A percentile compares a stretch with the other conserved stretches of the same genome.
These are phyloP conservation scores for peach (Prunus persica) DNA, from an alignment of 306 rosid species.

Conservation along the genomic window Prunus_persica_NCBIv2 NC_034011.1:23104001-23104500, in stretches of 20 bases:
- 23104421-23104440: slow-evolving; percentile 16
- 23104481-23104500: slow-evolving; percentile 3
- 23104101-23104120: slow-evolving; percentile 38
- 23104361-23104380: slow-evolving; percentile 44
- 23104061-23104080: not conserved
- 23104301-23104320: slow-evolving; percentile 24
- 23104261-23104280: slow-evolving; percentile 38
- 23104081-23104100: not conserved
- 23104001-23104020: slow-evolving; percentile 8
- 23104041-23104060: not conserved
- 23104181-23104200: slow-evolving; percentile 49
- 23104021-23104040: slow-evolving; percentile 12
- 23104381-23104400: slow-evolving; percentile 38
- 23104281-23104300: slow-evolving; percentile 32
- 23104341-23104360: slow-evolving; percentile 29
- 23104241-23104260: slow-evolving; percentile 2
- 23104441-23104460: slow-evolving; percentile 4
- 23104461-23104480: slow-evolving; percentile 5
- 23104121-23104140: slow-evolving; percentile 52
- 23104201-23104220: slow-evolving; percentile 14
- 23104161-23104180: slow-evolving; percentile 44
- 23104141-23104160: slow-evolving; percentile 29
- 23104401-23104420: slow-evolving; percentile 25
- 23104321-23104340: slow-evolving; percentile 55
- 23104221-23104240: slow-evolving; percentile 13